Conservation (phyloP, 1,284 basidiomycete genomes). For the Cystobasidium sp. region DNA sequence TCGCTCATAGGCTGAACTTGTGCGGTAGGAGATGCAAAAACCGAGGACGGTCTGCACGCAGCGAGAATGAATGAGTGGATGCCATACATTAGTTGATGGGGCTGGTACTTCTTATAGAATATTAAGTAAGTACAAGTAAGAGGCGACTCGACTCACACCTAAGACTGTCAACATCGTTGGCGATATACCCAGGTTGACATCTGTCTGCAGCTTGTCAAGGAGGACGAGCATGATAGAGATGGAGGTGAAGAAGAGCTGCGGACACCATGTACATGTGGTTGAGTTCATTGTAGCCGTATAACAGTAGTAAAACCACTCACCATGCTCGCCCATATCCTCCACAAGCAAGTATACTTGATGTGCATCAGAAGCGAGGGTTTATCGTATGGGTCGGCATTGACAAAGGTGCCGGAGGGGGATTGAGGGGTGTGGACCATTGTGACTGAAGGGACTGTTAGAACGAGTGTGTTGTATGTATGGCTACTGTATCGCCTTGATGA, state of each 20-base stretch:
- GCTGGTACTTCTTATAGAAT: no score
- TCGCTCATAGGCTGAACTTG: constrained; percentile 39
- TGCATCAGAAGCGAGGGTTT: constrained; percentile 23
- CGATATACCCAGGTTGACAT: constrained; percentile 32
- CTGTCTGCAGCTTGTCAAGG: constrained; percentile 7
- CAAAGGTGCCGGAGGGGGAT: neutral
- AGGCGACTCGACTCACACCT: constrained; percentile 15
- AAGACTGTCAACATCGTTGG: constrained; percentile 41
- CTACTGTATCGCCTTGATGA: no score
- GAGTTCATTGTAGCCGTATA: neutral
- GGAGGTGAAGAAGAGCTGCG: constrained; percentile 38
- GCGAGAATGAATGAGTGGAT: neutral
- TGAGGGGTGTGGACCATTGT: neutral
- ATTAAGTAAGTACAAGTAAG: neutral
- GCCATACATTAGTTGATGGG: neutral
- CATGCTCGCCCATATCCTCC: constrained; percentile 41
- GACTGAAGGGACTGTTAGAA: neutral
- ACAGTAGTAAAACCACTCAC: neutral
- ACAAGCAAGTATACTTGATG: constrained; percentile 31
- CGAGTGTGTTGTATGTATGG: no score
- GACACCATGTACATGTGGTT: neutral
- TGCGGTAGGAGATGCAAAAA: constrained; percentile 43
- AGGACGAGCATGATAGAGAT: constrained; percentile 25
- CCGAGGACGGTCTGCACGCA: constrained; percentile 32
- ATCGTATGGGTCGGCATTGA: constrained; percentile 30